Percentiles rank a stretch among this genome's conserved stretches.
Conservation (phyloP, 495 filamentous ascomycete species). For the Podospora didyma region DNA sequence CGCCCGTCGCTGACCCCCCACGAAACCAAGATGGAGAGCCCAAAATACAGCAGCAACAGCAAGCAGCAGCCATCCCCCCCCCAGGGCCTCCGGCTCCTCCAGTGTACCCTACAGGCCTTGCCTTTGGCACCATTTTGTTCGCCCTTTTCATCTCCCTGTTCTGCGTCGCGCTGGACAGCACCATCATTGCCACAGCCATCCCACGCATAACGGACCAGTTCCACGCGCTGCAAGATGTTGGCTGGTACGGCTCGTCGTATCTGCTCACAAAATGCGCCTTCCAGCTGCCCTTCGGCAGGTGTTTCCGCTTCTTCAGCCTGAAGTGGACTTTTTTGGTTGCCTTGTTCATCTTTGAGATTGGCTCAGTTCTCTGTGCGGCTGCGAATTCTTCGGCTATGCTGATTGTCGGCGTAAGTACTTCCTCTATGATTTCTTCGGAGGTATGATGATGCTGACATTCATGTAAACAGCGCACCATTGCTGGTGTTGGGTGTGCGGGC, state of each 20-base stretch:
- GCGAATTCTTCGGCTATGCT: constrained; percentile 42
- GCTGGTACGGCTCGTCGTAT: constrained; percentile 48
- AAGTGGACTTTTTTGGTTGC: constrained; percentile 35
- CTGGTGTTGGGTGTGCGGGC: constrained; percentile 40
- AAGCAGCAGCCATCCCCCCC: too few relatives aligned
- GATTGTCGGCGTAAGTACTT: constrained; percentile 49
- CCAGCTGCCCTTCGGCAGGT: constrained; percentile 42
- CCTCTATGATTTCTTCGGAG: constrained; percentile 1
- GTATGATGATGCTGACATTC: too few relatives aligned
- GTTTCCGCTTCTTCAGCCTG: constrained; percentile 38
- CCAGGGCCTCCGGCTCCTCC: too few relatives aligned
- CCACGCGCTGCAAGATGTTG: constrained; percentile 34
- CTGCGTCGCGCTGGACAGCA: too few relatives aligned
- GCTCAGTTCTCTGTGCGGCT: constrained; percentile 47
- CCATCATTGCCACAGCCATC: constrained; percentile 16
- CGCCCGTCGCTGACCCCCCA: too few relatives aligned
- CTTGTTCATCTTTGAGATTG: constrained; percentile 36
- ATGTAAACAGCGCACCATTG: constrained; percentile 37
- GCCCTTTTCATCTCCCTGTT: too few relatives aligned
- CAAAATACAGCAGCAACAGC: too few relatives aligned
- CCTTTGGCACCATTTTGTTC: too few relatives aligned
- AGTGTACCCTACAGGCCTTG: too few relatives aligned
- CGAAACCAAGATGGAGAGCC: too few relatives aligned
- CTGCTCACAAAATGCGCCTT: constrained; percentile 42
- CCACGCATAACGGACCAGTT: constrained; percentile 40